phyloP scores from a whole-genome alignment of 768 basidiomycete species.

The Gyrodon lividus region DNA sequence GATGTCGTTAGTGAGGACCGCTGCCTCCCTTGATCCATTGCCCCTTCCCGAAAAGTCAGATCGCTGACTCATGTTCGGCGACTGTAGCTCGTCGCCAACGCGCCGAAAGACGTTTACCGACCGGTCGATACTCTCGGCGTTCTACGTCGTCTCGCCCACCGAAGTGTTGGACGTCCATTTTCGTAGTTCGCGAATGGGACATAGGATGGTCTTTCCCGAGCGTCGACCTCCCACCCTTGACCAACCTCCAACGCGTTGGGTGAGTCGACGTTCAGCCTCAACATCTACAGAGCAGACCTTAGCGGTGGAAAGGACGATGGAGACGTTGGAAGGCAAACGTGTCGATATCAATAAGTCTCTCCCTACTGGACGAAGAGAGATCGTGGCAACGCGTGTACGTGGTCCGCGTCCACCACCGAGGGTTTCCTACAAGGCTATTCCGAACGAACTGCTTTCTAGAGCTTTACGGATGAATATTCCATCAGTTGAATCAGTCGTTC shows the following conservation, averaged over 20 bases:
- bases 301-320: background rate
- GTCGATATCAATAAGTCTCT: background rate
- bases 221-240: background rate
- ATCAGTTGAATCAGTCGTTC: no score
- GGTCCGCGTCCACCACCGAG: slow-evolving; percentile 11
- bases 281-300: background rate
- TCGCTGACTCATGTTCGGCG: slow-evolving; percentile 5
- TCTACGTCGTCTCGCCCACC: background rate
- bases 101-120: slow-evolving; percentile 6
- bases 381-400: background rate
- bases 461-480: background rate
- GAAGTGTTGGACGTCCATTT: background rate
- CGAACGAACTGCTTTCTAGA: background rate
- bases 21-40: background rate
- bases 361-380: background rate
- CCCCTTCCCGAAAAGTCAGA: background rate
- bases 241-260: background rate
- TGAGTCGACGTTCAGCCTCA: background rate
- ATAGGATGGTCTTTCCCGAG: background rate
- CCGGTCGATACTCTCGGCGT: background rate
- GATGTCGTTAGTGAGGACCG: slow-evolving; percentile 1
- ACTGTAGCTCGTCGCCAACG: slow-evolving; percentile 6
- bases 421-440: background rate
- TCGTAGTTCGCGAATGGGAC: background rate
- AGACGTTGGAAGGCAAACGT: background rate